Evolutionary conservation across 306 rosid species (phyloP).

Genomic region (Erythrophleum fordii): DNA sequence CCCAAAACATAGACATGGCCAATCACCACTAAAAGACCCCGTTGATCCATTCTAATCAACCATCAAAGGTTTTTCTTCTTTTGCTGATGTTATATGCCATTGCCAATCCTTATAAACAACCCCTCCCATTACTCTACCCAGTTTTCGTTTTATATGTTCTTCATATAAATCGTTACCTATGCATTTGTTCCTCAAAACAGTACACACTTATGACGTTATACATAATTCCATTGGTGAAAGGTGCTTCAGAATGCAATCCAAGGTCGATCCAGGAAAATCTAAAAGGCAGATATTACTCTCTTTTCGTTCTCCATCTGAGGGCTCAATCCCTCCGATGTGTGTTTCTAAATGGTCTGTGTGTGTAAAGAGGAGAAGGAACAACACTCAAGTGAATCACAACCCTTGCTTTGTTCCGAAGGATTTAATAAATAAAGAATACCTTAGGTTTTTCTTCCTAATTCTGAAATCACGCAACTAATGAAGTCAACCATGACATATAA

Average conservation of each 20-base stretch:
- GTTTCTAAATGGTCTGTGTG: not conserved
- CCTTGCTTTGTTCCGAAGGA: not conserved
- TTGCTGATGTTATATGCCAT: slow-evolving; percentile 42
- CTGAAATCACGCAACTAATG: not conserved
- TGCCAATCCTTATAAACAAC: slow-evolving; percentile 64
- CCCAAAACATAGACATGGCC: slow-evolving; percentile 47
- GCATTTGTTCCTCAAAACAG: slow-evolving; percentile 56
- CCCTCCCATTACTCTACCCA: slow-evolving; percentile 60
- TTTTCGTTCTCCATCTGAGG: slow-evolving; percentile 40
- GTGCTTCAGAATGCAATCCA: slow-evolving; percentile 61
- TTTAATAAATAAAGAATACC: not conserved
- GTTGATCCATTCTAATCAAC: slow-evolving; percentile 42
- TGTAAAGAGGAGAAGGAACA: not conserved
- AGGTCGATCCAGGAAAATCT: slow-evolving; percentile 67
- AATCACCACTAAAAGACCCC: slow-evolving; percentile 40
- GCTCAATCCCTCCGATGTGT: slow-evolving; percentile 1
- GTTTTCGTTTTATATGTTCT: slow-evolving; percentile 51
- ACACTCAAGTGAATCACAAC: not conserved
- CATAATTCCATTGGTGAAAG: slow-evolving; percentile 70
- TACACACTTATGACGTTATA: slow-evolving; percentile 57
- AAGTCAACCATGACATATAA: not conserved
- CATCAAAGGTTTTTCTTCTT: slow-evolving; percentile 33
- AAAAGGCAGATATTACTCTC: slow-evolving; percentile 42
- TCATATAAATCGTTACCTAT: slow-evolving; percentile 67
- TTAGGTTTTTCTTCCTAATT: not conserved